Base-by-base conservation (phyloP, 306 rosid genomes). In the Pueraria montana region DNA sequence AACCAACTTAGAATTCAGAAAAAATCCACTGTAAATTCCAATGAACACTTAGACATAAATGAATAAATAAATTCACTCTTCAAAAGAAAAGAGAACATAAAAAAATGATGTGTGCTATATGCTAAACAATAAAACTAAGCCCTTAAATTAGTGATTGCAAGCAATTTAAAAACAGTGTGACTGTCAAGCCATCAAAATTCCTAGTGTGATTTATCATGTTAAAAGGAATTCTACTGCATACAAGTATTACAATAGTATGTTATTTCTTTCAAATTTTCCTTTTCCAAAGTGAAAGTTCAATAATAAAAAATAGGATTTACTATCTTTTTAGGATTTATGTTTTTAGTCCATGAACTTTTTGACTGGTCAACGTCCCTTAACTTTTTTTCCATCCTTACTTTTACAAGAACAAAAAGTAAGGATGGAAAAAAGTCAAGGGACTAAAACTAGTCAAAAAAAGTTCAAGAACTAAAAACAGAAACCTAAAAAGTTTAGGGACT, bases 1-100 rank as follows among this genome's bases (percentile, higher is more conserved):
- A 71, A 66, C 49, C 71, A 87, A 83, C 30, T 38, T 53, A 74
- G 56, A 80, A 56, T 46, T 85, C 83, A 77, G 36, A 77, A 72
- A 56, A 40, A 11, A 14, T 30, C 49, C 32, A 67, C 65, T 8
- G 55, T 55, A 75, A 72, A 27, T 36, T 77, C 72, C 79, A 64
- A 65, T 46, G 12, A 80, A 80, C 79, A 52, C 14, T 56, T 46
- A 12, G 17, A 16, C 46, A 53, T 11, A 20, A 21, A 46, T 7
- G 45, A 10, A 30, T 58, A 52, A 72, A 73, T 23, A 73, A 80
- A 53, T 62, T 9, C 67, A 49, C 17, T 50, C 80, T 42, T 9
- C 5, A 23, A 74, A 61, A 38, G 32, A 23, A 20, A 61, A 83
- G n/a, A 24, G 40, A 74, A 36, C 48, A 58, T 4, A 3, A 62